Base-by-base conservation (phyloP, 495 filamentous ascomycete species). In the Copromyces sp. region DNA sequence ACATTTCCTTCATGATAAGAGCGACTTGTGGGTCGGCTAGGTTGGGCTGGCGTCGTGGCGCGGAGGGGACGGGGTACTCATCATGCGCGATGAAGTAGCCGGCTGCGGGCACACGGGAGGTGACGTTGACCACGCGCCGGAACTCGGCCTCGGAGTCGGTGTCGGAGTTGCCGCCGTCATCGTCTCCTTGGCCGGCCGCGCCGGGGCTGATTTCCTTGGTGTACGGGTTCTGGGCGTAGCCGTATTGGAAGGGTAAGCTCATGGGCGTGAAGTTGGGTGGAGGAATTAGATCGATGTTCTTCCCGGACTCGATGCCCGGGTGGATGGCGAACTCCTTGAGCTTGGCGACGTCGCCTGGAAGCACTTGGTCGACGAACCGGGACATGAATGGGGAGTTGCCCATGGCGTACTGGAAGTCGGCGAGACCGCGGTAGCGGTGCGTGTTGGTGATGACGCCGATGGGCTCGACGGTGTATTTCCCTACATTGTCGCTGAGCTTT, bases 401-500 rank as follows among this genome's bases (percentile, higher is more conserved):
- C 4, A 89, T 88, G 9, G 91, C 88, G 72, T 89, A 92, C 71
- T 94, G 92, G 77, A 94, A 95, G 78, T 98, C 94, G 45, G 84
- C 79, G 1, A 87, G 73, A 38, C 85, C 85, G 81, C 95, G 88
- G 80, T 95, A 98, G 32, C 95, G 89, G 85, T 98, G 94, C 9
- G 93, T 95, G 53, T 90, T 87, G 39, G 87, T 85, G 69, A 99
- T 87, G 39, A 87, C 82, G 2, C 93, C 95, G 3, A 95, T 83
- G 9, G 89, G 83, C 76, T 94, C 89, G 68, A 94, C 84, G 7
- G 82, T 82, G 79, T 96, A 96, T 24, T 83, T 88, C 0, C 84
- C 87, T 0, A 86, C 79, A 78, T 93, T 95, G 80, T 94, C 93
- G 69, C 83, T 84, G 72, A 98, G 81, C 73, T 85, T 91, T 68